These are phyloP conservation scores for Fonsecaea pugnacius DNA, from an alignment of 2,329 filamentous ascomycete species.

Conservation along the genomic window DNA sequence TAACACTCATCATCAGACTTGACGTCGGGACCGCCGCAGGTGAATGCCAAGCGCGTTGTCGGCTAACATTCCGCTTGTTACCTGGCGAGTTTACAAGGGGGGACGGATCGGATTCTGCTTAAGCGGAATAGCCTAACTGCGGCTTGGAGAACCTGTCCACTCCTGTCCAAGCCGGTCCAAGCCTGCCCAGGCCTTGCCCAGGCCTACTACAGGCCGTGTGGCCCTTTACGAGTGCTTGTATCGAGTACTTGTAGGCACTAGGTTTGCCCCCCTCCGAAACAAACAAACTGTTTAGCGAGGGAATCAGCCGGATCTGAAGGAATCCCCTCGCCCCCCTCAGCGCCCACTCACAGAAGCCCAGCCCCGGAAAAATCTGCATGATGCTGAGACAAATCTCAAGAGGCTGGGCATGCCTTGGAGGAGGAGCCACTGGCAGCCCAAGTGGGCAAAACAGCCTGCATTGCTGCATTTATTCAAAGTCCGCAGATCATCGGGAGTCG, in stretches of 20 bases:
- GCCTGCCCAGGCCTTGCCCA: background rate
- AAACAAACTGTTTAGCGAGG: background rate
- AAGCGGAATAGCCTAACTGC: background rate
- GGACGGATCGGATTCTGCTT: constrained; percentile 3
- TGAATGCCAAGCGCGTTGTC: constrained; percentile 7
- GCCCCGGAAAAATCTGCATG: background rate
- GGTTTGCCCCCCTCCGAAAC: background rate
- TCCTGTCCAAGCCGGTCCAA: background rate
- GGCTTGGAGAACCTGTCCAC: no score
- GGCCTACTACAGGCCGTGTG: background rate
- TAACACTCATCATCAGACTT: constrained; percentile 1
- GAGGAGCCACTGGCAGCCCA: background rate
- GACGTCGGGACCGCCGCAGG: background rate
- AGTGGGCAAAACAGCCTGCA: background rate
- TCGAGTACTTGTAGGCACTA: no score
- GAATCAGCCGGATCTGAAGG: constrained; percentile 1
- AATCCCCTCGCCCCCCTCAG: background rate
- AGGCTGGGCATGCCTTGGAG: background rate
- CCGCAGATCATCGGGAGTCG: constrained; percentile 1
- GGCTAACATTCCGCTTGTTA: constrained; percentile 11
- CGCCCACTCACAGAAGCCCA: background rate
- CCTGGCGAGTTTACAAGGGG: background rate
- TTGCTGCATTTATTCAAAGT: background rate
- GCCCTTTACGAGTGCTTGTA: background rate
- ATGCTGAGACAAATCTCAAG: constrained; percentile 5